A percentile compares a stretch with the other conserved stretches of the same genome.
Conservation (phyloP, 192 early-diverging fungal genomes). For the Powellomyces hirtus region DNA sequence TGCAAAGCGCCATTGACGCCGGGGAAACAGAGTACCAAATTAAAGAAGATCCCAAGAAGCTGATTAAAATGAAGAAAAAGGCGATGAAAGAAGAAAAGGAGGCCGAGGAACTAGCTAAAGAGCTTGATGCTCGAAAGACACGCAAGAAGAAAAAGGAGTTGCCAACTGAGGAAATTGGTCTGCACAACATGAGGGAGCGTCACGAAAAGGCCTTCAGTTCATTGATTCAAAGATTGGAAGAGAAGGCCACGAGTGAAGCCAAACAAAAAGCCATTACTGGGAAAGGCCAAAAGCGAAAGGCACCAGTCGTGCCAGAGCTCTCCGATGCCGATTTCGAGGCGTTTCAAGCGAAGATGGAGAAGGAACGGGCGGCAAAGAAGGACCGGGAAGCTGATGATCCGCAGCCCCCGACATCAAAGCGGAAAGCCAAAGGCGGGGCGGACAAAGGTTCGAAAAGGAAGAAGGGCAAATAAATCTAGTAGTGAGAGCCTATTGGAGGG, state of each 20-base stretch:
- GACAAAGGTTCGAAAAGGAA: too few relatives aligned
- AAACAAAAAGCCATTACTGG: conserved; percentile 28
- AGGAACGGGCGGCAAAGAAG: background rate
- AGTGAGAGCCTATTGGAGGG: too few relatives aligned
- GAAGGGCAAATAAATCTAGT: too few relatives aligned
- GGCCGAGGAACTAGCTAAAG: background rate
- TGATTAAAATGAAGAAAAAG: conserved; percentile 48
- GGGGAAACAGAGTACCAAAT: conserved; percentile 52
- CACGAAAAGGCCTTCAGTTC: too few relatives aligned
- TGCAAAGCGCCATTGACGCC: conserved; percentile 62
- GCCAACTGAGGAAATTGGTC: too few relatives aligned
- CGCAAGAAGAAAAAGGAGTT: conserved; percentile 12
- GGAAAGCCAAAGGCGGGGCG: too few relatives aligned
- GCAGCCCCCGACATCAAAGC: too few relatives aligned
- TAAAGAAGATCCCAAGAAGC: conserved; percentile 37
- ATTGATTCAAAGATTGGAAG: conserved; percentile 26
- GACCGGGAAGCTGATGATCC: too few relatives aligned
- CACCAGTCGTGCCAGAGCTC: conserved; percentile 34
- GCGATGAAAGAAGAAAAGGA: conserved; percentile 37
- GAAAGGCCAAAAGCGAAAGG: conserved; percentile 4
- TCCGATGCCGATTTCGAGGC: conserved; percentile 67
- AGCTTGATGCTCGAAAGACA: background rate
- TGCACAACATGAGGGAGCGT: too few relatives aligned
- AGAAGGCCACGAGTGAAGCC: conserved; percentile 17
- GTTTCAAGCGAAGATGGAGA: conserved; percentile 45